These are phyloP conservation scores for Agaricus subrufescens DNA, from an alignment of 768 basidiomycete species.

Conservation along the genomic window DNA sequence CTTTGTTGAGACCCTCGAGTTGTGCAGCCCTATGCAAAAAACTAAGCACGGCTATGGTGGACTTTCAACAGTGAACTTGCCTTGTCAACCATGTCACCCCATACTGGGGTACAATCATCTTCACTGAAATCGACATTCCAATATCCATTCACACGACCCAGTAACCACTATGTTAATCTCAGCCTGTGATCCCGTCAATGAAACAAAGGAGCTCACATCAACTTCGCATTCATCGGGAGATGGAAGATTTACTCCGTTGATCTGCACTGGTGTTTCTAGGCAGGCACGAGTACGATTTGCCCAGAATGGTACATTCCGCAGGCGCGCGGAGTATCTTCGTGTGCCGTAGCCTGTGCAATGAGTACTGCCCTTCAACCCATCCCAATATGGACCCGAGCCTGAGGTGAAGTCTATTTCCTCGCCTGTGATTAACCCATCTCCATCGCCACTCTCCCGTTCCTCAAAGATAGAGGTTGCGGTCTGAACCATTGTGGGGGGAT, in stretches of 20 bases:
- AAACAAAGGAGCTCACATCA: constrained; percentile 16
- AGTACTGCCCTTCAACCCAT: constrained; percentile 15
- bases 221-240: constrained; percentile 24
- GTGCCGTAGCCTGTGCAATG: constrained; percentile 24
- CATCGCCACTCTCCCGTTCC: not conserved
- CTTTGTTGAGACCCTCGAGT: constrained; percentile 16
- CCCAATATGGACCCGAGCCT: constrained; percentile 18
- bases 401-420: not conserved
- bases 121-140: constrained; percentile 25
- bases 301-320: constrained; percentile 23
- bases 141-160: constrained; percentile 24
- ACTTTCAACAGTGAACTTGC: constrained; percentile 11
- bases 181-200: not conserved
- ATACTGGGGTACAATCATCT: constrained; percentile 22
- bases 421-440: not conserved
- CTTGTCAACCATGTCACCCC: constrained; percentile 25
- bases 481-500: not conserved
- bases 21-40: constrained; percentile 21
- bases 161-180: constrained; percentile 19
- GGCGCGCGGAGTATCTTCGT: constrained; percentile 25
- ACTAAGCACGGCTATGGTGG: not conserved
- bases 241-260: constrained; percentile 19
- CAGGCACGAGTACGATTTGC: constrained; percentile 22
- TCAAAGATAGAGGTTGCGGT: not conserved
- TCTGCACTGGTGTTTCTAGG: constrained; percentile 21